Evolutionary conservation across 345 rosid genomes (phyloP).

Genomic region (Citrus maxima): DNA sequence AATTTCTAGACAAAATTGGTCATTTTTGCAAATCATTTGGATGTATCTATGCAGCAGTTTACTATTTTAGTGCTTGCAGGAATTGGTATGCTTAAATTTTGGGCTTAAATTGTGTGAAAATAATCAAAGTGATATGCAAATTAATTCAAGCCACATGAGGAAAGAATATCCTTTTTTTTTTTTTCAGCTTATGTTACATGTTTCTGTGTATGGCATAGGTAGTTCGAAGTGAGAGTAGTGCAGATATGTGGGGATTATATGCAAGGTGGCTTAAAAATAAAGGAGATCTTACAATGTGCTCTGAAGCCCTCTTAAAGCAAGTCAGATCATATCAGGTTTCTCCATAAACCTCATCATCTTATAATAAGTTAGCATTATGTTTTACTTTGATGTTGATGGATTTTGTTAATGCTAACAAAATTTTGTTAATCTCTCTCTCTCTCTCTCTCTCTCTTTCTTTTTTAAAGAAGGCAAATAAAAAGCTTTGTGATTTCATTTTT

Average conservation of each 20-base stretch:
- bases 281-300: conserved; percentile 86
- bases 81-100: background rate
- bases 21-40: background rate
- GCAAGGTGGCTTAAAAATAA: conserved; percentile 86
- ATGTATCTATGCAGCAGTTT: background rate
- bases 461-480: background rate
- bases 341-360: background rate
- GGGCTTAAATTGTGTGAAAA: background rate
- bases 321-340: conserved; percentile 90
- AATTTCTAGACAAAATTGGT: background rate
- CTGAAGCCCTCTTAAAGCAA: conserved; percentile 91
- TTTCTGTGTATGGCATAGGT: conserved; percentile 43
- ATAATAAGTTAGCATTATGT: background rate
- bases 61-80: background rate
- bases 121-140: background rate
- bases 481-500: too few relatives aligned
- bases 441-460: background rate
- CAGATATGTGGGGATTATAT: conserved; percentile 83
- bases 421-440: background rate
- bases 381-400: background rate
- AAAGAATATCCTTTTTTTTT: background rate
- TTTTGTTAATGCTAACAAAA: background rate
- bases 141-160: background rate
- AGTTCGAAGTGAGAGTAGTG: conserved; percentile 49
- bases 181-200: background rate